Percentiles rank a stretch among this genome's conserved stretches.
Conservation (phyloP, 129 eudicot genomes). For the Artemisia argyi region DNA sequence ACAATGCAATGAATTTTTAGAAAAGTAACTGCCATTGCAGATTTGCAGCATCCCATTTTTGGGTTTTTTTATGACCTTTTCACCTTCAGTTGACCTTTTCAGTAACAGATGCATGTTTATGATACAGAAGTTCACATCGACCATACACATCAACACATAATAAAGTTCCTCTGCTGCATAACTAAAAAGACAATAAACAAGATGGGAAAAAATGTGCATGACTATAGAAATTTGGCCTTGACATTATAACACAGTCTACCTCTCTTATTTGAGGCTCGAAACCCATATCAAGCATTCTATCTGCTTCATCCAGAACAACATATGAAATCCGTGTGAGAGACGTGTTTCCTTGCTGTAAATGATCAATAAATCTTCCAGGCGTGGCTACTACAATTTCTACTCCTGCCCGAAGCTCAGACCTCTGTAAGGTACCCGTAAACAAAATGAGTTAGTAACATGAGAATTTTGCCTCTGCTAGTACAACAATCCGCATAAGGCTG, state of each 20-base stretch:
- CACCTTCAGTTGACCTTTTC: background rate
- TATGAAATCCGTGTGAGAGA: constrained; percentile 71
- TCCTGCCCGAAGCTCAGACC: constrained; percentile 82
- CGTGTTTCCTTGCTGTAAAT: constrained; percentile 88
- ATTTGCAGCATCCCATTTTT: background rate
- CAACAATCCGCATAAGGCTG: background rate
- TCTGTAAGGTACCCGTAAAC: constrained; percentile 45
- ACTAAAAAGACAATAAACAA: background rate
- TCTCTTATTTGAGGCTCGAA: constrained; percentile 93
- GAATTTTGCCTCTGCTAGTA: background rate
- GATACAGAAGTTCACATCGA: background rate
- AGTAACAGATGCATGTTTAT: background rate
- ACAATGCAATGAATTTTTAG: background rate
- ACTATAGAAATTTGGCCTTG: constrained; percentile 8
- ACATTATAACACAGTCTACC: constrained; percentile 30
- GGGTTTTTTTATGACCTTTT: background rate
- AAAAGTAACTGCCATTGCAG: background rate
- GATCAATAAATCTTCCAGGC: constrained; percentile 92
- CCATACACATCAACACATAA: constrained; percentile 8
- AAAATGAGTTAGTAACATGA: constrained; percentile 8
- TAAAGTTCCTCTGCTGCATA: background rate
- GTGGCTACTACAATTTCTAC: constrained; percentile 83
- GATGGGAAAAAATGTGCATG: constrained; percentile 3
- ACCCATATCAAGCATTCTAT: constrained; percentile 96
- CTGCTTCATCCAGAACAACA: constrained; percentile 88